Percentiles rank a stretch among this genome's conserved stretches.
Evolutionary conservation across 2,329 filamentous ascomycete species (phyloP).

Genomic region (Alternaria arbusti): DNA sequence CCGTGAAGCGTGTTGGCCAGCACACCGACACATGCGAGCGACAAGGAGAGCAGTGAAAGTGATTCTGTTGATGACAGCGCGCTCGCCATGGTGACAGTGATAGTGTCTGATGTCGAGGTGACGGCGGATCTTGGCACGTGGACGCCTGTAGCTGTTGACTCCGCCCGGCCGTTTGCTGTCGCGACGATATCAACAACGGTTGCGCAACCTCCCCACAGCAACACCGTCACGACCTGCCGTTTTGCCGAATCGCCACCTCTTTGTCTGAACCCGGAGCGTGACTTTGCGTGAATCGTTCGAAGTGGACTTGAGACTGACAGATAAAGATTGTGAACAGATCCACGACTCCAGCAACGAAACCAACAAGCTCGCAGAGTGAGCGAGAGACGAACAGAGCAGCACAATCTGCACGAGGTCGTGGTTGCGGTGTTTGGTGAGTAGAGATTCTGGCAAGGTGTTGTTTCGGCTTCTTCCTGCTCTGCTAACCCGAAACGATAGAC

Average conservation of each 20-base stretch:
- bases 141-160: constrained; percentile 8
- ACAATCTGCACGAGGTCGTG: constrained; percentile 21
- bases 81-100: constrained; percentile 31
- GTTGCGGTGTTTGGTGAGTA: constrained; percentile 23
- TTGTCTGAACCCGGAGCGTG: not conserved
- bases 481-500: constrained; percentile 40
- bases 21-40: constrained; percentile 72
- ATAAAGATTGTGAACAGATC: not conserved
- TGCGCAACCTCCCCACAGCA: not conserved
- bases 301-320: constrained; percentile 2
- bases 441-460: constrained; percentile 35
- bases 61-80: constrained; percentile 61
- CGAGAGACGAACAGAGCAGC: constrained; percentile 16
- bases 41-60: constrained; percentile 67
- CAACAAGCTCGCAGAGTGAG: constrained; percentile 8
- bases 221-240: not conserved
- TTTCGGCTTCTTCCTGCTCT: constrained; percentile 26
- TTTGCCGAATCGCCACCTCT: not conserved
- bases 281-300: constrained; percentile 1
- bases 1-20: constrained; percentile 80
- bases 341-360: constrained; percentile 15
- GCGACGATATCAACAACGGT: constrained; percentile 8
- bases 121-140: constrained; percentile 20
- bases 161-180: constrained; percentile 11
- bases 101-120: constrained; percentile 7